phyloP scores from a whole-genome alignment of 2,329 filamentous ascomycete species.

The Capronia coronata region DNA sequence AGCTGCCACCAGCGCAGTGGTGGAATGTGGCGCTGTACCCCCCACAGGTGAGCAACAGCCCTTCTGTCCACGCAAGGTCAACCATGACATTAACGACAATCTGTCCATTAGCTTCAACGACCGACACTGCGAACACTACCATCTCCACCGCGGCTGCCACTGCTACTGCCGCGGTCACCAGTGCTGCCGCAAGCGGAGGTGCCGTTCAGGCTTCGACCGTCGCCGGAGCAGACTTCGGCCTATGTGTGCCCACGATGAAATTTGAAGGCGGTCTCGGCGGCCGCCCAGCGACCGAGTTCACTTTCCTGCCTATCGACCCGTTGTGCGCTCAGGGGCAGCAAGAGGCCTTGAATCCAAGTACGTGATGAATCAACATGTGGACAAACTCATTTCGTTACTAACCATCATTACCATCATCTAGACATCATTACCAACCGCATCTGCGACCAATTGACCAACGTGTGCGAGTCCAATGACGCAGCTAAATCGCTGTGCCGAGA shows the following conservation, averaged over 20 bases:
- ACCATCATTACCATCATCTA: neutral
- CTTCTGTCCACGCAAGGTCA: neutral
- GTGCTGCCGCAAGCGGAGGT: neutral
- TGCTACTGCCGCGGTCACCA: constrained; percentile 2
- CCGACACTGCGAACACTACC: too few species aligned
- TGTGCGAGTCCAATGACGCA: constrained; percentile 57
- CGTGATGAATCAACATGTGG: too few species aligned
- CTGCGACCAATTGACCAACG: constrained; percentile 62
- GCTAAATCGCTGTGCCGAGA: constrained; percentile 49
- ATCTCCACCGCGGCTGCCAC: constrained; percentile 3
- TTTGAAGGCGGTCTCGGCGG: constrained; percentile 51
- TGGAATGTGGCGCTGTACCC: constrained; percentile 3
- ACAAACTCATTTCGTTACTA: too few species aligned
- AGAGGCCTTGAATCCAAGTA: constrained; percentile 58
- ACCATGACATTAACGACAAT: neutral
- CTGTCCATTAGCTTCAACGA: neutral
- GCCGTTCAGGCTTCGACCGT: constrained; percentile 16
- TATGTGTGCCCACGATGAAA: constrained; percentile 49
- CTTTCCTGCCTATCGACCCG: constrained; percentile 61
- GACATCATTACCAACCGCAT: constrained; percentile 69
- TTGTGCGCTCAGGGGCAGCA: constrained; percentile 56
- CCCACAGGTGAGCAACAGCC: constrained; percentile 3
- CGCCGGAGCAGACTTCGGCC: constrained; percentile 44
- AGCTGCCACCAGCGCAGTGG: neutral
- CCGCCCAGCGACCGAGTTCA: constrained; percentile 53